Evolutionary conservation across 1,284 basidiomycete species (phyloP), one percentile per base, ranked within the genome.

Genomic region (Melampsora larici-populina): DNA sequence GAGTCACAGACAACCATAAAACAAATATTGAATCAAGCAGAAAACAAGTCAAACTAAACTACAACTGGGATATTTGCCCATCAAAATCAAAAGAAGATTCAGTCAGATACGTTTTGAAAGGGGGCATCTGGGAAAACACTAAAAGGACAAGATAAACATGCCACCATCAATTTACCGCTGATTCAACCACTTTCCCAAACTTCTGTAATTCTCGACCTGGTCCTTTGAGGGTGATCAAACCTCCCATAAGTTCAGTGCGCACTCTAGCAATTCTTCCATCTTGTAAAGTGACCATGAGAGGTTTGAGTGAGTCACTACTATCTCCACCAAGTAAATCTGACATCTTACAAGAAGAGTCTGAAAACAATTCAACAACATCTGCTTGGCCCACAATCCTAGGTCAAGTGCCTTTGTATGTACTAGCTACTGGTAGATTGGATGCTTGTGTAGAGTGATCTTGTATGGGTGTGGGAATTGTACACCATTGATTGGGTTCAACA

Each of bases 121-220:
- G 21, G 2, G 29, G n/a, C n/a, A 64, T 64, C 7, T 21, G 33
- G 8, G 63, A 40, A 33, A 18, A 40, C 21, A 64, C 29, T 29
- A 21, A 64, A 36, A 64, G 63, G 31, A 31, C 31, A 36, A n/a
- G 33, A 24, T 24, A 64, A 58, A 58, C n/a, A 58, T 21, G 33
- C 9, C 31, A 29, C 63, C 43, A 46, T 46, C 43, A 46, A 46
- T 46, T 64, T 29, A 64, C 63, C 18, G 29, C 63, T 31, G 36
- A 36, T 64, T 64, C 63, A 31, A 64, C 36, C 63, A 64, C 63
- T 64, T 64, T 64, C 33, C 36, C 36, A 8, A 64, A 36, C 33
- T 64, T 64, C 21, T 29, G 18, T 36, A 64, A 36, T 31, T 64
- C 63, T 64, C 63, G 21, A 31, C 63, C 63, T 17, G 63, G 63